Conservation (phyloP, 2,329 filamentous ascomycete genomes). For the Aquanectria penicillioides region DNA sequence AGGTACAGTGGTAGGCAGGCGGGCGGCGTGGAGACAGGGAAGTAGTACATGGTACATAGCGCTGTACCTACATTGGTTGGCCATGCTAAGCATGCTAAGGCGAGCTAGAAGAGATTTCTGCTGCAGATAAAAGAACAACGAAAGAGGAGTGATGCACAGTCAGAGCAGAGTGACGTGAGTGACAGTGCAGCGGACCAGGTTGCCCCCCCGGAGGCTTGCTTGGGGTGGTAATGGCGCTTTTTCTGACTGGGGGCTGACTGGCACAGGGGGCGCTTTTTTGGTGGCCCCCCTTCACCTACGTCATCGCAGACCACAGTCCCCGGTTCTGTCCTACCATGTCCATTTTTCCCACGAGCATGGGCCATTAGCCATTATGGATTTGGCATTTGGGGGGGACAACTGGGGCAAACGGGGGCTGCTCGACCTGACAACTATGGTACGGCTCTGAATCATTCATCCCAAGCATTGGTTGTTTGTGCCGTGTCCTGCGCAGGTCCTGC, state of each 20-base stretch:
- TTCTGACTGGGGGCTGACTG: conserved; percentile 27
- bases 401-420: conserved; percentile 16
- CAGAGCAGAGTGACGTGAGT: conserved; percentile 22
- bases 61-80: neutral
- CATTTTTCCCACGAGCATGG: conserved; percentile 19
- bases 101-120: too few relatives aligned
- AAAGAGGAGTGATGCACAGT: conserved; percentile 8
- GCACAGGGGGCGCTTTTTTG: conserved; percentile 20
- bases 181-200: conserved; percentile 12
- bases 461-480: conserved; percentile 16
- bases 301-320: conserved; percentile 35
- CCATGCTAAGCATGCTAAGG: too few relatives aligned
- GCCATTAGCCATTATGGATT: conserved; percentile 19
- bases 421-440: conserved; percentile 8
- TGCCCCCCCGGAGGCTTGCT: neutral
- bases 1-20: too few relatives aligned
- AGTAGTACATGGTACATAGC: too few relatives aligned
- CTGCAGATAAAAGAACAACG: conserved; percentile 6
- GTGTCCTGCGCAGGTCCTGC: too few relatives aligned
- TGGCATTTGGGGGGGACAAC: conserved; percentile 17
- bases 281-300: conserved; percentile 37
- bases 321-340: conserved; percentile 14
- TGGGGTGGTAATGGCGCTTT: conserved; percentile 7
- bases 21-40: too few relatives aligned
- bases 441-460: conserved; percentile 3